Conservation (phyloP, 352 stramenopile genomes). For the Pythium volutum region DNA sequence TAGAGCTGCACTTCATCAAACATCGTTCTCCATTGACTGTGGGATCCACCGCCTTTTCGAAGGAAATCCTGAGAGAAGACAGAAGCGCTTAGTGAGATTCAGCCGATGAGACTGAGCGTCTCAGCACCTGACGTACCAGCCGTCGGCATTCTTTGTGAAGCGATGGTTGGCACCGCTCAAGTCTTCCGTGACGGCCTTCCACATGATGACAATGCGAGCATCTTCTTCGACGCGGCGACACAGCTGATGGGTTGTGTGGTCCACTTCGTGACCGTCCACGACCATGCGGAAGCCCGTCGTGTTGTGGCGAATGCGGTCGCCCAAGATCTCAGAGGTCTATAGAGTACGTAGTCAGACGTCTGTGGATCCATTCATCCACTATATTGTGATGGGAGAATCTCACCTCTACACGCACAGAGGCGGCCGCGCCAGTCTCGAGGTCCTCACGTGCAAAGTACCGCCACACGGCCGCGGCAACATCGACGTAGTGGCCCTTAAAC, state of each 20-base stretch:
- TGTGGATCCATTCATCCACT: background rate
- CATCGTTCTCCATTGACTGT: background rate
- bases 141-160: conserved; percentile 12
- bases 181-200: conserved; percentile 15
- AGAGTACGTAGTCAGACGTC: background rate
- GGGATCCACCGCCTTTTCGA: conserved; percentile 4
- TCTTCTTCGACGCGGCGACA: conserved; percentile 14
- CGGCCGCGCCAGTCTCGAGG: background rate
- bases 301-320: conserved; percentile 9
- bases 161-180: background rate
- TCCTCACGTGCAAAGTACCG: conserved; percentile 3
- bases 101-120: background rate
- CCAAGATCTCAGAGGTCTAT: conserved; percentile 9
- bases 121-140: conserved; percentile 9
- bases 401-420: conserved; percentile 1
- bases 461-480: conserved; percentile 21
- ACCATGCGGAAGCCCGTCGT: background rate
- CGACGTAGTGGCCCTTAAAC: conserved; percentile 18
- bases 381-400: background rate
- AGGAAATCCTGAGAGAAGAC: conserved; percentile 10
- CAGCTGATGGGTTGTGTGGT: conserved; percentile 8
- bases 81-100: background rate
- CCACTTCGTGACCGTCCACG: background rate
- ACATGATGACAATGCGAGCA: conserved; percentile 15
- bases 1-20: conserved; percentile 23